Base-by-base conservation (phyloP, 768 basidiomycete species). In the Collybiopsis luxurians region DNA sequence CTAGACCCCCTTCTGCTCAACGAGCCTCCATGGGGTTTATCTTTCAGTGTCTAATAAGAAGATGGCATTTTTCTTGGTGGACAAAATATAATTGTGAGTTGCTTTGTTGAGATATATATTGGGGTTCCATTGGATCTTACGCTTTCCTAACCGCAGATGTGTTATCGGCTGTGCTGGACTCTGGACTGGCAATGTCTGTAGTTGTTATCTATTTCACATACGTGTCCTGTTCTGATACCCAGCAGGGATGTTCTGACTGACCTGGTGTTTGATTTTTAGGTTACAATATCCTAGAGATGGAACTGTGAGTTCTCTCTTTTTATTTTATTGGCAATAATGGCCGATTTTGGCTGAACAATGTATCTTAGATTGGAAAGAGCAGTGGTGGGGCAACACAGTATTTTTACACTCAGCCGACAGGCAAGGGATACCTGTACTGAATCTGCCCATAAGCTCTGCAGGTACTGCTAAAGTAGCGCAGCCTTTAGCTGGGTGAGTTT, bases 41-140 rank as follows among this genome's bases (percentile, higher is more conserved):
- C 26, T 93, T 94, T 73, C 91, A 90, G 61, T 88, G 77, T 64
- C 62, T 85, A n/a, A 76, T 88, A 36, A 77, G 89, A 60, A 73
- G n/a, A 23, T 24, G 56, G 21, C 75, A 85, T 65, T 90, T 90
- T 65, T 71, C 80, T 5, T 89, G 83, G 73, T 89, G 87, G 88
- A 81, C 86, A 19, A 89, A 90, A 68, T 89, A 89, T 69, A 89
- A 89, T 61, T 89, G 87, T 88, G 59, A 61, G 75, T n/a, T 66
- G 3, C 9, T 5, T 4, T n/a, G 10, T 24, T 17, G 15, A 28
- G 23, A 17, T 44, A 19, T 38, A 11, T 10, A 11, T 23, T n/a
- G 27, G 17, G 15, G 17, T 12, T 42, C 23, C 10, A 11, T 9
- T 43, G 7, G 4, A 77, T n/a, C 77, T 76, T 42, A 19, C 31